These are phyloP conservation scores for Pterocarpus santalinus DNA, from an alignment of 306 rosid species.

Conservation along the genomic window DNA sequence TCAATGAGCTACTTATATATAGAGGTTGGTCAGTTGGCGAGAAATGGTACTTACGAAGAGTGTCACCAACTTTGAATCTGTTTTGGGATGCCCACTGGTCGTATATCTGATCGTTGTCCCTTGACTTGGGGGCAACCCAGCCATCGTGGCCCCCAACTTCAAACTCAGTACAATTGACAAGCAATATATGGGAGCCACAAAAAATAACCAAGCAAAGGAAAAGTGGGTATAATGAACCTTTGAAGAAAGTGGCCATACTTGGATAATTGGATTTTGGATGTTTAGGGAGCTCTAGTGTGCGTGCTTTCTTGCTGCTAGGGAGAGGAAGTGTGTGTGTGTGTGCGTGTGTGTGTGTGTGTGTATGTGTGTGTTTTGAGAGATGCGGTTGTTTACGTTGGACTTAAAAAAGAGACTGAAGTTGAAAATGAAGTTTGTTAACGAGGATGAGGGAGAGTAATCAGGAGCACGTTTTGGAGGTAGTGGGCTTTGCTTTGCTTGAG, in stretches of 20 bases:
- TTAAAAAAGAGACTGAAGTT: too few species aligned
- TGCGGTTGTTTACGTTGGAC: neutral
- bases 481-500: too few species aligned
- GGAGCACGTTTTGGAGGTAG: neutral
- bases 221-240: conserved; percentile 34
- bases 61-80: conserved; percentile 74
- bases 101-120: conserved; percentile 49
- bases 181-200: conserved; percentile 27
- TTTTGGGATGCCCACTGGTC: conserved; percentile 81
- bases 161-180: conserved; percentile 55
- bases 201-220: conserved; percentile 48
- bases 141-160: conserved; percentile 69
- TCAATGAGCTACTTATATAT: too few species aligned
- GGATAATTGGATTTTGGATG: neutral
- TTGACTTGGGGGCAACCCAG: conserved; percentile 72
- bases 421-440: neutral
- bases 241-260: conserved; percentile 46
- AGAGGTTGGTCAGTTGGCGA: neutral
- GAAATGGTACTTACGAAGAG: conserved; percentile 65
- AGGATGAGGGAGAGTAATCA: neutral
- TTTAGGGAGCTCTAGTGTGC: neutral
- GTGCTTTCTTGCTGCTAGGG: neutral
- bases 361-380: neutral
- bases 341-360: neutral
- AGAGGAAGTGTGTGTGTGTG: neutral